A percentile compares a stretch with the other conserved stretches of the same genome.
Evolutionary conservation across 2,329 filamentous ascomycete species (phyloP).

Genomic region (Juglanconis oblonga): DNA sequence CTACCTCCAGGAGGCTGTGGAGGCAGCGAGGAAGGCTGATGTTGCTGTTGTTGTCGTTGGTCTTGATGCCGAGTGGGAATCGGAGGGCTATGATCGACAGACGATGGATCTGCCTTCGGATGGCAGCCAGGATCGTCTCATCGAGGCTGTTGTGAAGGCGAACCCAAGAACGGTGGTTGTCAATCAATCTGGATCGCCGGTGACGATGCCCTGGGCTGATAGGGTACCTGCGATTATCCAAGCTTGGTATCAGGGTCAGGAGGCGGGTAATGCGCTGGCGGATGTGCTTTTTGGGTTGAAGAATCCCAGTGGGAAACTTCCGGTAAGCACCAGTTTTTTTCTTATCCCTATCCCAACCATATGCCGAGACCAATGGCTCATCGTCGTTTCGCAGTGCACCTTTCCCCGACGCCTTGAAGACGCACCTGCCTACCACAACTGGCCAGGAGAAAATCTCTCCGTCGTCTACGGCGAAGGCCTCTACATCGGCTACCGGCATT

Average conservation of each 20-base stretch:
- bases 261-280: conserved; percentile 65
- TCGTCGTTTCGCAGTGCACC: conserved; percentile 43
- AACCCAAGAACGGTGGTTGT: conserved; percentile 68
- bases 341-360: no score
- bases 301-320: conserved; percentile 67
- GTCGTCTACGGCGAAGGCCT: conserved; percentile 71
- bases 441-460: conserved; percentile 66
- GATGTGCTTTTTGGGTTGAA: conserved; percentile 63
- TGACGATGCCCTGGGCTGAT: conserved; percentile 68
- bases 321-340: conserved; percentile 36
- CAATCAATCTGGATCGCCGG: conserved; percentile 66
- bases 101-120: conserved; percentile 58
- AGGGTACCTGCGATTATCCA: conserved; percentile 65
- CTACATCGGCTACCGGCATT: conserved; percentile 71
- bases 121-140: conserved; percentile 59
- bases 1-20: conserved; percentile 63
- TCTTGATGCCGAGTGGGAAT: conserved; percentile 72
- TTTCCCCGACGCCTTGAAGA: conserved; percentile 64
- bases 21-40: conserved; percentile 59
- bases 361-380: background rate
- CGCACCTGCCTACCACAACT: conserved; percentile 70
- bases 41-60: conserved; percentile 68
- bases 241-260: conserved; percentile 69
- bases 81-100: conserved; percentile 66
- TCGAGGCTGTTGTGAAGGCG: conserved; percentile 58